phyloP scores from a whole-genome alignment of 129 eudicot species.

The Centella asiatica region DNA sequence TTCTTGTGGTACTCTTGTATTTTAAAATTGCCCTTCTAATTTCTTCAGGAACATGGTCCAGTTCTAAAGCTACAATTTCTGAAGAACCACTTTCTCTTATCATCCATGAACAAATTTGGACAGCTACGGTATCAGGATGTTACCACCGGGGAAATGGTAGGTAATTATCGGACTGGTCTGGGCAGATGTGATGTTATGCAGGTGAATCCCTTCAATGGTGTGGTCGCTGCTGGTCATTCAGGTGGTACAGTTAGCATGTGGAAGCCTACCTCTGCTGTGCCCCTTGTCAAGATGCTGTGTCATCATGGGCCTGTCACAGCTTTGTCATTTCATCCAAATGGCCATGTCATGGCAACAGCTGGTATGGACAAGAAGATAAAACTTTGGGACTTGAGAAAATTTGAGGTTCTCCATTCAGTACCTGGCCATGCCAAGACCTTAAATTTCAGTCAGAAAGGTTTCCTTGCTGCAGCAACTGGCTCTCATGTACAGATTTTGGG shows the following conservation, averaged over 20 bases:
- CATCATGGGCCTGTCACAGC: slow-evolving; percentile 77
- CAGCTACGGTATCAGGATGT: slow-evolving; percentile 86
- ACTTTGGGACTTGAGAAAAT: slow-evolving; percentile 86
- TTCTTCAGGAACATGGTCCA: slow-evolving; percentile 74
- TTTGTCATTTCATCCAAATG: slow-evolving; percentile 73
- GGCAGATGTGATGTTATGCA: slow-evolving; percentile 60
- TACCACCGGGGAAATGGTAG: slow-evolving; percentile 75
- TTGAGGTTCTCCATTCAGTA: slow-evolving; percentile 46
- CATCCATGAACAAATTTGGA: slow-evolving; percentile 69
- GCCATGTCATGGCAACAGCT: slow-evolving; percentile 90
- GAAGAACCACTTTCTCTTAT: slow-evolving; percentile 61
- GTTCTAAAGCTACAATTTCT: slow-evolving; percentile 69
- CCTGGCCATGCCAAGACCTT: slow-evolving; percentile 48
- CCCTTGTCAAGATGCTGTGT: slow-evolving; percentile 79
- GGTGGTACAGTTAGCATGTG: slow-evolving; percentile 83
- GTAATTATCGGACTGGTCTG: slow-evolving; percentile 56
- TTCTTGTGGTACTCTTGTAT: no score
- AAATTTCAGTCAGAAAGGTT: slow-evolving; percentile 78
- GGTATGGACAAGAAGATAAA: slow-evolving; percentile 85
- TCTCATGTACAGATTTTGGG: slow-evolving; percentile 52
- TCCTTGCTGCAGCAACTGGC: slow-evolving; percentile 57
- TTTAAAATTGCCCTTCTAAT: not conserved
- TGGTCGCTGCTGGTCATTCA: slow-evolving; percentile 66
- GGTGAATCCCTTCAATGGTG: slow-evolving; percentile 67
- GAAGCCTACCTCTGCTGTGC: slow-evolving; percentile 74